Conservation (phyloP, 345 rosid species). For the Gossypium herbaceum region DNA sequence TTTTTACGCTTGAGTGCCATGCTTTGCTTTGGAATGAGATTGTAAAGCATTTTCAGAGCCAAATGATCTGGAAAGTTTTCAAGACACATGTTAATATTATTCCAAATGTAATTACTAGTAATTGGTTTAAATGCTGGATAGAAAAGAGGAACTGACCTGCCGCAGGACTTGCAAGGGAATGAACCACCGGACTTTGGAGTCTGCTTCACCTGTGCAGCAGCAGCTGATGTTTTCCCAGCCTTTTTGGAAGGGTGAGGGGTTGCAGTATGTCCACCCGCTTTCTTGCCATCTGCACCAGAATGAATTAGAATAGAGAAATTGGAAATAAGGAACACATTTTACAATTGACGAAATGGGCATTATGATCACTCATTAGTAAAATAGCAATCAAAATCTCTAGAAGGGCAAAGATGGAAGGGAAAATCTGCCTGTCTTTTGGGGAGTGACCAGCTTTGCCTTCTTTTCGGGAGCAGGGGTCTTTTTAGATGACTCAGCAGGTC, state of each 20-base stretch:
- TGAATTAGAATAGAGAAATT: no score
- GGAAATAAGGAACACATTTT: not conserved
- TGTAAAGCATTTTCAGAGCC: constrained; percentile 64
- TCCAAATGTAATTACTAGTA: not conserved
- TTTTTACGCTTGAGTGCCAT: constrained; percentile 36
- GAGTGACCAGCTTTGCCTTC: constrained; percentile 64
- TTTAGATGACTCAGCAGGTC: constrained; percentile 42
- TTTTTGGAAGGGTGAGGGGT: constrained; percentile 86
- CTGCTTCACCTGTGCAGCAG: constrained; percentile 36
- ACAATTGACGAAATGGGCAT: not conserved
- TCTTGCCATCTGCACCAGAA: constrained; percentile 53
- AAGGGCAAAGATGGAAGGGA: not conserved
- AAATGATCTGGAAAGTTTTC: constrained; percentile 40
- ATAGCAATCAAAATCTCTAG: not conserved
- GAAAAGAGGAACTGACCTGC: constrained; percentile 30
- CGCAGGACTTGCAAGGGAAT: constrained; percentile 59
- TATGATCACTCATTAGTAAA: not conserved
- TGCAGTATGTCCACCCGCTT: constrained; percentile 45
- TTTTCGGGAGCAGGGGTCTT: constrained; percentile 51
- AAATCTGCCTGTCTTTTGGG: constrained; percentile 61
- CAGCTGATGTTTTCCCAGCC: constrained; percentile 38
- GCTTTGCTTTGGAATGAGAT: constrained; percentile 82
- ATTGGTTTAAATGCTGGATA: not conserved
- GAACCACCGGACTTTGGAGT: constrained; percentile 42
- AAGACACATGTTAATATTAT: not conserved